Conservation (phyloP, 768 basidiomycete genomes). For the Scleroderma bovista region DNA sequence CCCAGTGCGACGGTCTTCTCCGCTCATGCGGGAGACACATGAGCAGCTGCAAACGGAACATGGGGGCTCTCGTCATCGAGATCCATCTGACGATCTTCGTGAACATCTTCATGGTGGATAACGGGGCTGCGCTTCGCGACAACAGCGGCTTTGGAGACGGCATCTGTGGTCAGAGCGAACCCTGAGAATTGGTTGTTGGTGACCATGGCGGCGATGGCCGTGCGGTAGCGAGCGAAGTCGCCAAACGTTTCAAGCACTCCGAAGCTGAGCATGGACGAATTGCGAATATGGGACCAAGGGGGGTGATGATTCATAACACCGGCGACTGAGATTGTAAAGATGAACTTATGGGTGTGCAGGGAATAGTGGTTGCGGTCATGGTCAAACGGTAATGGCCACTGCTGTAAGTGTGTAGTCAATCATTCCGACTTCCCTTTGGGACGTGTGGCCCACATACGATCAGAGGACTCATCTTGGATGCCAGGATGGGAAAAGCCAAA, state of each 20-base stretch:
- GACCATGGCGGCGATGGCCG: slow-evolving; percentile 90
- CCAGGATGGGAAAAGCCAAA: too few relatives aligned
- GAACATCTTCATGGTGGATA: slow-evolving; percentile 27
- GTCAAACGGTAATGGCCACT: too few relatives aligned
- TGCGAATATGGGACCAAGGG: too few relatives aligned
- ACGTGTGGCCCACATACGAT: too few relatives aligned
- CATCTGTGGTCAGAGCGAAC: slow-evolving; percentile 47
- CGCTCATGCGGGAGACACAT: slow-evolving; percentile 32
- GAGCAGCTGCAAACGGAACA: slow-evolving; percentile 14
- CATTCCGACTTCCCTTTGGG: too few relatives aligned
- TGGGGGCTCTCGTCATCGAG: slow-evolving; percentile 48
- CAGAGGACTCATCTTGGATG: too few relatives aligned
- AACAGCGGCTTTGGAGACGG: slow-evolving; percentile 45
- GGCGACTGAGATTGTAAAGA: too few relatives aligned
- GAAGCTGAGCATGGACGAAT: too few relatives aligned
- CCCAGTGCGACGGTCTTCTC: slow-evolving; percentile 61
- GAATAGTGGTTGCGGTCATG: too few relatives aligned
- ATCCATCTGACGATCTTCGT: slow-evolving; percentile 56
- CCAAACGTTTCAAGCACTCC: slow-evolving; percentile 97
- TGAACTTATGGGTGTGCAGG: too few relatives aligned
- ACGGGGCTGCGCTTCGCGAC: slow-evolving; percentile 43
- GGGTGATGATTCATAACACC: too few relatives aligned
- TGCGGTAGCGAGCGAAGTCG: slow-evolving; percentile 90
- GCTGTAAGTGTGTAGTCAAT: too few relatives aligned
- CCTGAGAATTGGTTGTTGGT: slow-evolving; percentile 42